These are phyloP conservation scores for Axilococcus clingmanii DNA, from an alignment of 139 green algal genomes.

Conservation along the genomic window DNA sequence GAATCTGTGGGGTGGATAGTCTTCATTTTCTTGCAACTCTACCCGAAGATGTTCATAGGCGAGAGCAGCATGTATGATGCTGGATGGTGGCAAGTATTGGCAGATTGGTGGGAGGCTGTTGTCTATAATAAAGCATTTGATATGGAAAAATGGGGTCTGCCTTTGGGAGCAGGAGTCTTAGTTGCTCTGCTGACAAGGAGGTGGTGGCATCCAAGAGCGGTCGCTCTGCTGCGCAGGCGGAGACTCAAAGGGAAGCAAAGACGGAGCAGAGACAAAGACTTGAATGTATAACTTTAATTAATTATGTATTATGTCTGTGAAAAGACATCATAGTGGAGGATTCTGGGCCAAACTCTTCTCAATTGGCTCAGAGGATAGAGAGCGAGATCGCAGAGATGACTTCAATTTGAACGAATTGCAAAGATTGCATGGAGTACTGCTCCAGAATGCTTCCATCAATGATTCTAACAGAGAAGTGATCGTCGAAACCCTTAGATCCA, in stretches of 20 bases:
- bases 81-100: slow-evolving; percentile 37
- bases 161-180: slow-evolving; percentile 1
- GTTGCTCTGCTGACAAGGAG: slow-evolving; percentile 1
- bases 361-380: no score
- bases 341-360: neutral
- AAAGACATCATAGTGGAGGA: neutral
- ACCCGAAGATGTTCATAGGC: slow-evolving; percentile 36
- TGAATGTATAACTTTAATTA: slow-evolving; percentile 15
- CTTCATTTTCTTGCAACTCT: slow-evolving; percentile 61
- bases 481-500: slow-evolving; percentile 82
- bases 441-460: slow-evolving; percentile 26
- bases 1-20: slow-evolving; percentile 52
- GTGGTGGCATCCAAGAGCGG: slow-evolving; percentile 3
- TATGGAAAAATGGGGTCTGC: slow-evolving; percentile 23
- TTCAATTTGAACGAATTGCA: slow-evolving; percentile 29
- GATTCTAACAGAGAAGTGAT: slow-evolving; percentile 54
- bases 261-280: slow-evolving; percentile 4
- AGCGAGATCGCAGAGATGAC: slow-evolving; percentile 10
- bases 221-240: slow-evolving; percentile 1
- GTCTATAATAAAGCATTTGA: slow-evolving; percentile 42
- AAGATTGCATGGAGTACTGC: slow-evolving; percentile 27
- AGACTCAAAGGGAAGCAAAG: neutral
- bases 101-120: slow-evolving; percentile 40
- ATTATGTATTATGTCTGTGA: neutral
- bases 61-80: slow-evolving; percentile 47